Conservation (phyloP, 1,139 yeast genomes). For the Suhomyces chickasaworum region DNA sequence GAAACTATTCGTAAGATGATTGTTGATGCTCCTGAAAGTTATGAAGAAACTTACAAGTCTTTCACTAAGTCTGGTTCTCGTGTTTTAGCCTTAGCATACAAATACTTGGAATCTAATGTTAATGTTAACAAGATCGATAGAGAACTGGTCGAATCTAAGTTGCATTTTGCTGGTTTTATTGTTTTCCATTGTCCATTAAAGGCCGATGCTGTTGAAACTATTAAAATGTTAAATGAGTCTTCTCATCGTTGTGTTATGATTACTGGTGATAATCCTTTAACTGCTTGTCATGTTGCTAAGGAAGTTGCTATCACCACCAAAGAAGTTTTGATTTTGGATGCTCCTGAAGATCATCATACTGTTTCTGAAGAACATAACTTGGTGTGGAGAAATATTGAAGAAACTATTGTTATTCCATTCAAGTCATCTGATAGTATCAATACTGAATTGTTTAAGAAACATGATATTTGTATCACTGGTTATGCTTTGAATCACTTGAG, state of each 20-base stretch:
- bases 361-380: constrained; percentile 57
- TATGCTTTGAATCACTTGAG: constrained; percentile 73
- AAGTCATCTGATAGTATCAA: constrained; percentile 63
- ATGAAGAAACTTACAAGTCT: constrained; percentile 84
- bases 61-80: constrained; percentile 96
- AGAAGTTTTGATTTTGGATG: constrained; percentile 84
- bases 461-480: constrained; percentile 93
- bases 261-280: constrained; percentile 97
- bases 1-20: constrained; percentile 88
- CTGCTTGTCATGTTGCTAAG: constrained; percentile 97
- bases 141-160: constrained; percentile 71
- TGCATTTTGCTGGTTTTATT: constrained; percentile 87
- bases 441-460: constrained; percentile 56
- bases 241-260: constrained; percentile 96
- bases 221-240: constrained; percentile 90
- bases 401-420: constrained; percentile 70
- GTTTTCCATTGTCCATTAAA: constrained; percentile 98
- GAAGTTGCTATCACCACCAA: constrained; percentile 84
- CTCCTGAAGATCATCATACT: constrained; percentile 67
- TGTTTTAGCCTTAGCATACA: constrained; percentile 91
- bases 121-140: constrained; percentile 61
- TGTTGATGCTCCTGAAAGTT: constrained; percentile 67
- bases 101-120: constrained; percentile 58
- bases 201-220: constrained; percentile 86
- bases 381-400: constrained; percentile 86